Conservation (phyloP, 305 asterid genomes). For the Fraxinus floribunda region DNA sequence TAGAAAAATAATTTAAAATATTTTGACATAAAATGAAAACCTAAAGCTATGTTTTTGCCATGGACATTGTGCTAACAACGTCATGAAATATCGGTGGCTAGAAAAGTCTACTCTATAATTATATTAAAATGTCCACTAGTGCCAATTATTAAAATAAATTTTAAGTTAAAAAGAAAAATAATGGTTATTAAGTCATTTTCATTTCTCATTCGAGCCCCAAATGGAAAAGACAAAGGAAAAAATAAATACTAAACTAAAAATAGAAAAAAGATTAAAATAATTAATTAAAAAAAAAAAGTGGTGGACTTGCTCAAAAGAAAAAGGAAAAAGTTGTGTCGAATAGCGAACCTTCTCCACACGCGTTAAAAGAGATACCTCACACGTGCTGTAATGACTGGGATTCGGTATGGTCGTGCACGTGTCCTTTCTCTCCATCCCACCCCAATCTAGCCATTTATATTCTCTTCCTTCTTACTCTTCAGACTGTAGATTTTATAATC, state of each 20-base stretch:
- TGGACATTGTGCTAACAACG: no score
- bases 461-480: conserved; percentile 31
- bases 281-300: not conserved
- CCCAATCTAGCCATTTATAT: conserved; percentile 31
- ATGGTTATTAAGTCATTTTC: not conserved
- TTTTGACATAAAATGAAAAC: no score
- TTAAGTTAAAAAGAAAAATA: no score
- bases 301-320: not conserved
- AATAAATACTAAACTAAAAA: not conserved
- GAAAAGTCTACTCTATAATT: no score
- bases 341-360: conserved; percentile 52
- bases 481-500: not conserved
- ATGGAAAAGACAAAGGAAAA: not conserved
- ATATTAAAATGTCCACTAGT: no score
- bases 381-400: conserved; percentile 67
- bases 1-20: no score
- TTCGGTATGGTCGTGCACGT: conserved; percentile 62
- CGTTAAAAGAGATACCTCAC: conserved; percentile 51
- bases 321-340: conserved; percentile 13
- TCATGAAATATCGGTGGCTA: no score
- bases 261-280: not conserved
- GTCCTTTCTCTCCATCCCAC: conserved; percentile 32
- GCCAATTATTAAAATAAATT: no score
- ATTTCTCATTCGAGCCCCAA: not conserved
- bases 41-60: no score